Conservation (phyloP, 2,329 filamentous ascomycete species). For the Alternaria ventricosa region DNA sequence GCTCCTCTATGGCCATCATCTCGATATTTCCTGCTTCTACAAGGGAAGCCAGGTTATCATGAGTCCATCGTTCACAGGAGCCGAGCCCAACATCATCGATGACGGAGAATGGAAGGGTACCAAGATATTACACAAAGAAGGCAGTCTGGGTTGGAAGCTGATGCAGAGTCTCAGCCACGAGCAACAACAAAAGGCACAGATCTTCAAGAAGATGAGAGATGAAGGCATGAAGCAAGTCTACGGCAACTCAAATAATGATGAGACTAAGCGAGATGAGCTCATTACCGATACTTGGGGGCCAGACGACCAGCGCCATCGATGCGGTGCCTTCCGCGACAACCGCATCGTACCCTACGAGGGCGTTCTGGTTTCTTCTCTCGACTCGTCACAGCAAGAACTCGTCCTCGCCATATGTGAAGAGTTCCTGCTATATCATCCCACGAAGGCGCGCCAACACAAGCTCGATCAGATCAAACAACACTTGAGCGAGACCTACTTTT, state of each 20-base stretch:
- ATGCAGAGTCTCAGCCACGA: slow-evolving; percentile 68
- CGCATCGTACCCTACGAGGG: slow-evolving; percentile 76
- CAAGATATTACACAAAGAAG: slow-evolving; percentile 70
- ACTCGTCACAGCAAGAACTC: slow-evolving; percentile 57
- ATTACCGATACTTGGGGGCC: slow-evolving; percentile 73
- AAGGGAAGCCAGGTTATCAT: slow-evolving; percentile 70
- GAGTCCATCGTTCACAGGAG: slow-evolving; percentile 78
- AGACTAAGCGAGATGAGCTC: slow-evolving; percentile 45
- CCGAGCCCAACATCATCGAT: slow-evolving; percentile 79
- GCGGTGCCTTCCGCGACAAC: slow-evolving; percentile 81
- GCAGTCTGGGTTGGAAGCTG: slow-evolving; percentile 67
- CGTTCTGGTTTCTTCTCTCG: slow-evolving; percentile 60
- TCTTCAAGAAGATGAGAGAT: slow-evolving; percentile 67
- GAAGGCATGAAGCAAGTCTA: slow-evolving; percentile 65
- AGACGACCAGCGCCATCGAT: slow-evolving; percentile 79
- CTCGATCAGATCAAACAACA: slow-evolving; percentile 62
- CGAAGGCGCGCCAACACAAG: slow-evolving; percentile 60
- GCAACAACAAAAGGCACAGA: slow-evolving; percentile 59
- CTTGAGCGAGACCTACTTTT: slow-evolving; percentile 77
- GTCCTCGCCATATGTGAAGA: slow-evolving; percentile 67
- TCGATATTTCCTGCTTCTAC: slow-evolving; percentile 75
- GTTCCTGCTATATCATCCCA: slow-evolving; percentile 73
- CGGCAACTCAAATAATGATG: slow-evolving; percentile 33
- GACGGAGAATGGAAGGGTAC: slow-evolving; percentile 67
- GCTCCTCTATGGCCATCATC: slow-evolving; percentile 79